A percentile compares a stretch with the other conserved stretches of the same genome.
Conservation (phyloP, 2,329 filamentous ascomycete species). For the Eurotiales sp. region DNA sequence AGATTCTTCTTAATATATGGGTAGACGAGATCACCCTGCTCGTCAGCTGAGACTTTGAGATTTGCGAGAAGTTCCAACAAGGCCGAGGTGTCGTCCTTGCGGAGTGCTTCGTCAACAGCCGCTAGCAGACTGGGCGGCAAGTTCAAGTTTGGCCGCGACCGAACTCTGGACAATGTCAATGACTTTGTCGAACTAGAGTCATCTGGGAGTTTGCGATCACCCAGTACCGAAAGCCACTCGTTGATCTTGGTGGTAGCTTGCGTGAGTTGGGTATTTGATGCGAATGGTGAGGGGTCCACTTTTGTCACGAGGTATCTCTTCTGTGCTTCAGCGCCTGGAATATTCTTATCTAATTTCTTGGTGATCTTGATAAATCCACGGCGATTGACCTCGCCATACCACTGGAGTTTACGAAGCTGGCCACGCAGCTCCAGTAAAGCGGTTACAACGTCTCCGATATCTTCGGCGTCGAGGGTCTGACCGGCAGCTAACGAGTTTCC, state of each 20-base stretch:
- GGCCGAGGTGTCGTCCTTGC: constrained; percentile 39
- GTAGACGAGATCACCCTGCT: constrained; percentile 63
- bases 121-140: constrained; percentile 56
- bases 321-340: constrained; percentile 71
- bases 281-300: constrained; percentile 84
- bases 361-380: constrained; percentile 97
- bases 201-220: constrained; percentile 71
- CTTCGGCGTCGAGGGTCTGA: constrained; percentile 76
- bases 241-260: constrained; percentile 69
- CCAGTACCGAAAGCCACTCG: constrained; percentile 81
- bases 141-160: constrained; percentile 70
- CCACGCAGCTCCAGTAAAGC: constrained; percentile 83
- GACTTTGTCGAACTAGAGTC: constrained; percentile 70
- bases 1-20: constrained; percentile 51
- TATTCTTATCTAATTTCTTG: constrained; percentile 97
- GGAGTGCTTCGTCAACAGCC: constrained; percentile 39
- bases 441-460: constrained; percentile 85
- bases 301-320: constrained; percentile 84
- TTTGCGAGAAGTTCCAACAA: constrained; percentile 53
- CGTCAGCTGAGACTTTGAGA: constrained; percentile 52
- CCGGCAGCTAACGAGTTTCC: constrained; percentile 67
- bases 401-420: constrained; percentile 86
- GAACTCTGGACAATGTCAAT: constrained; percentile 70
- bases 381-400: constrained; percentile 96
- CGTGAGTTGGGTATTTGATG: constrained; percentile 63